Evolutionary conservation across 352 stramenopile species (phyloP).

Genomic region (Pythium aphanidermatum): DNA sequence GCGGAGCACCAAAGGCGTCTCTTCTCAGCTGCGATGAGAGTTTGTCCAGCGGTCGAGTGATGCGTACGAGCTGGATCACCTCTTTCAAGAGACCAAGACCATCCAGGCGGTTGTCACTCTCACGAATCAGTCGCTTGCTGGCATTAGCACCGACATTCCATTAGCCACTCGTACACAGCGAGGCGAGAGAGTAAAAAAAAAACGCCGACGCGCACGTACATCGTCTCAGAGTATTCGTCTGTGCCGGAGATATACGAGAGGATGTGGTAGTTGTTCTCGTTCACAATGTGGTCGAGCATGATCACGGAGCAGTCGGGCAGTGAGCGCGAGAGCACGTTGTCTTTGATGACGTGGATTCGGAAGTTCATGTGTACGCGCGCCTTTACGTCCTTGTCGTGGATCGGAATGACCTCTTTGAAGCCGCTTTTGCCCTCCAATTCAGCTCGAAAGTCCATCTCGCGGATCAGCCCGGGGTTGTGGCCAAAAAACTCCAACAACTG

Average conservation of each 20-base stretch:
- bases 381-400: constrained; percentile 50
- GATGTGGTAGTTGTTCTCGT: constrained; percentile 85
- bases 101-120: constrained; percentile 30
- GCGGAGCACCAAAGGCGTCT: constrained; percentile 41
- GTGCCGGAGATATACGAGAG: constrained; percentile 74
- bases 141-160: too few relatives aligned
- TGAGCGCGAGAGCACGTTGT: constrained; percentile 76
- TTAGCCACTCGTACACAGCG: too few relatives aligned
- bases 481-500: constrained; percentile 76
- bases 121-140: constrained; percentile 46
- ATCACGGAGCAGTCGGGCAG: constrained; percentile 68
- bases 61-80: constrained; percentile 55
- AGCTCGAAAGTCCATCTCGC: constrained; percentile 67
- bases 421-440: constrained; percentile 48
- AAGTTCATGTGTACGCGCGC: constrained; percentile 82
- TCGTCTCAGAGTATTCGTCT: constrained; percentile 58
- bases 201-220: too few relatives aligned
- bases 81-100: constrained; percentile 66
- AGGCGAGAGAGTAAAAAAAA: too few relatives aligned
- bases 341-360: constrained; percentile 84
- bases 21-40: constrained; percentile 44
- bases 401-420: constrained; percentile 76
- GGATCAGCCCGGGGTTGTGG: constrained; percentile 70
- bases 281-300: constrained; percentile 75
- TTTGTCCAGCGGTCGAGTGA: constrained; percentile 62